Conservation (phyloP, 768 basidiomycete species). For the Russula sp. region DNA sequence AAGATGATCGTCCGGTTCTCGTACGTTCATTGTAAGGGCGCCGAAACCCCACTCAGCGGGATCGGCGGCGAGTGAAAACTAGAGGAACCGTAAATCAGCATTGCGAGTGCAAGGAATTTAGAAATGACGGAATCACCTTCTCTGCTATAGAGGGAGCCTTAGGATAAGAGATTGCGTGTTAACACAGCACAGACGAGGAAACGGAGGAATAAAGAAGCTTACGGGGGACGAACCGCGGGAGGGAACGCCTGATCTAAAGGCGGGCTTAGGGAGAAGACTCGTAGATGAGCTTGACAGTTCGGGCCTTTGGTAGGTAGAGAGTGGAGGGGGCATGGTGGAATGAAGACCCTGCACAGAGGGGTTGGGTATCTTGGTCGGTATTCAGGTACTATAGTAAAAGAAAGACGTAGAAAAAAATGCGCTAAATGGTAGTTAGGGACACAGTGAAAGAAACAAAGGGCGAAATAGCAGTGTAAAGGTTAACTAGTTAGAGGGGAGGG, state of each 20-base stretch:
- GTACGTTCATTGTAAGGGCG: slow-evolving; percentile 42
- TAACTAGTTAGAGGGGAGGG: not conserved
- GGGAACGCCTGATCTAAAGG: not conserved
- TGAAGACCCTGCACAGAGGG: not conserved
- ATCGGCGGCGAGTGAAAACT: slow-evolving; percentile 44
- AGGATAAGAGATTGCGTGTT: not conserved
- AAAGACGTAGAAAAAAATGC: not conserved
- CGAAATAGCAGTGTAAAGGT: too few species aligned
- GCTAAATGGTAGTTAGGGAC: too few species aligned
- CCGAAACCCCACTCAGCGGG: slow-evolving; percentile 52
- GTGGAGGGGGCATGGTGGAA: slow-evolving; percentile 10
- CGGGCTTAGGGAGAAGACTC: slow-evolving; percentile 20
- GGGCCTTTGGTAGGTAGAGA: slow-evolving; percentile 17
- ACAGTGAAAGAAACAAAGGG: not conserved
- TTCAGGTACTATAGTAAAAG: not conserved
- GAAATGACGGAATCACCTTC: slow-evolving; percentile 4
- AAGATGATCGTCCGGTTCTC: slow-evolving; percentile 62
- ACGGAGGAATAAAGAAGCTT: not conserved
- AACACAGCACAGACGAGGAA: not conserved
- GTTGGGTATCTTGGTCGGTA: not conserved
- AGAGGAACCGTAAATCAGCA: not conserved
- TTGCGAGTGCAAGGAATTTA: not conserved
- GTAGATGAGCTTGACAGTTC: slow-evolving; percentile 24
- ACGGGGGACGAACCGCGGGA: slow-evolving; percentile 4
- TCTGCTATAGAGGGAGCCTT: slow-evolving; percentile 25